Base-by-base conservation (phyloP, 2,329 filamentous ascomycete genomes). In the Verticillium albo-atrum region DNA sequence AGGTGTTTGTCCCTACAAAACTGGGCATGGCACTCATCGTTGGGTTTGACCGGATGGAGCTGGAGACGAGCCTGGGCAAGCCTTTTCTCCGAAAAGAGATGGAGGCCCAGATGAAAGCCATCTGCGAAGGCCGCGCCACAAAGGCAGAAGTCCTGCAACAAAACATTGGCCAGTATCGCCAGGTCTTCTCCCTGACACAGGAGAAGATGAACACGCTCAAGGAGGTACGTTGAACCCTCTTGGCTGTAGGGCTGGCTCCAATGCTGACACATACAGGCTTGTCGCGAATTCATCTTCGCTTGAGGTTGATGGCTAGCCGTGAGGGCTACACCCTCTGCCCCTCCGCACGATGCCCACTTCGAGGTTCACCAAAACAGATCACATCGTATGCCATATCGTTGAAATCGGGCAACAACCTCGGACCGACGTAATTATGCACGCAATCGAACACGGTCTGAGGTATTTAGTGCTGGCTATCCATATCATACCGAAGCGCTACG, bases 61-160 rank as follows among this genome's bases (percentile, higher is more conserved):
- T 96, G 63, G 93, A 97, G 68, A 92, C 90, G 51, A 97, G 92
- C 69, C 83, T 99, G 56, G 91, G 92, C 72, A 98, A 98, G 74
- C 95, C 95, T 0, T 98, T 98, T 71, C 79, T 99, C 61, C 88
- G 95, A 59, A 98, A 98, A 75, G 92, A 99, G 80, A 97, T 97
- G 92, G 95, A 99, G 75, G 77, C 92, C 62, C 91, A 92, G 72
- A 97, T 99, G 94, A 95, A 93, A 72, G 91, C 91, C 60, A 97
- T 99, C 60, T 98, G 95, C 75, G 92, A 94, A 61, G 95, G 95
- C 27, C 87, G 85, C 56, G 89, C 87, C 64, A 90, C 88, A 34
- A 89, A 86, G 68, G 82, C 84, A 58, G 83, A 85, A 23, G 91
- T 99, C 54, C 83, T 99, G 50, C 82, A 87, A 58, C 89, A 96